These are phyloP conservation scores for Dictyostelium purpureum DNA, from an alignment of 78 protist genomes.

Conservation along the genomic window DNA sequence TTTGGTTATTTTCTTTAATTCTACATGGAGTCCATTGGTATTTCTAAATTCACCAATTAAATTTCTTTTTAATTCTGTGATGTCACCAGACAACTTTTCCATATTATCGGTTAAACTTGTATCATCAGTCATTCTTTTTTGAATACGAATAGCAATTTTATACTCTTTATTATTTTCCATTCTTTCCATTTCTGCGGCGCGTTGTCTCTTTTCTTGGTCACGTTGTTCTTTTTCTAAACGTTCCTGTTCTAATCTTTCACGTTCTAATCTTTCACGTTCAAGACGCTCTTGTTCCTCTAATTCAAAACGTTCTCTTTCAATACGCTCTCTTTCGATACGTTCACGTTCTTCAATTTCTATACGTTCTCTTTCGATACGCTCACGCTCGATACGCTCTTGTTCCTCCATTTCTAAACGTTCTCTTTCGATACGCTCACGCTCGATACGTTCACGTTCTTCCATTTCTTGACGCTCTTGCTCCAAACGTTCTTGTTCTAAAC, in stretches of 20 bases:
- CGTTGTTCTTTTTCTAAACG: neutral
- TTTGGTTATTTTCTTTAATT: constrained; percentile 23
- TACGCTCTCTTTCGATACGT: constrained; percentile 33
- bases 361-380: constrained; percentile 47
- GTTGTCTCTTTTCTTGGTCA: neutral
- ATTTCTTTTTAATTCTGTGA: constrained; percentile 60
- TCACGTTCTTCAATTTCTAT: constrained; percentile 15
- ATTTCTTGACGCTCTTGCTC: constrained; percentile 16
- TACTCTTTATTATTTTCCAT: constrained; percentile 36
- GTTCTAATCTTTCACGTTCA: constrained; percentile 18
- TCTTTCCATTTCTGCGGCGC: neutral
- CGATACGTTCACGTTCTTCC: constrained; percentile 23
- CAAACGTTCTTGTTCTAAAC: neutral
- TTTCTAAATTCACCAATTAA: constrained; percentile 60
- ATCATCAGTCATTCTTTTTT: constrained; percentile 35
- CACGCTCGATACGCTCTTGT: constrained; percentile 25
- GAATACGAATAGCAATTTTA: constrained; percentile 40
- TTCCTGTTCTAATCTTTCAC: constrained; percentile 14
- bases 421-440: constrained; percentile 36
- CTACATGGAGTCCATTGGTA: constrained; percentile 13
- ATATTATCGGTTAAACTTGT: constrained; percentile 19
- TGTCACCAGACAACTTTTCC: constrained; percentile 49
- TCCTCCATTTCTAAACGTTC: constrained; percentile 13
- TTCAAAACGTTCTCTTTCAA: constrained; percentile 37
- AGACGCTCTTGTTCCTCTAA: constrained; percentile 6